Base-by-base conservation (phyloP, 164 flowering plant genomes). In the Nelumbo lutea region DNA sequence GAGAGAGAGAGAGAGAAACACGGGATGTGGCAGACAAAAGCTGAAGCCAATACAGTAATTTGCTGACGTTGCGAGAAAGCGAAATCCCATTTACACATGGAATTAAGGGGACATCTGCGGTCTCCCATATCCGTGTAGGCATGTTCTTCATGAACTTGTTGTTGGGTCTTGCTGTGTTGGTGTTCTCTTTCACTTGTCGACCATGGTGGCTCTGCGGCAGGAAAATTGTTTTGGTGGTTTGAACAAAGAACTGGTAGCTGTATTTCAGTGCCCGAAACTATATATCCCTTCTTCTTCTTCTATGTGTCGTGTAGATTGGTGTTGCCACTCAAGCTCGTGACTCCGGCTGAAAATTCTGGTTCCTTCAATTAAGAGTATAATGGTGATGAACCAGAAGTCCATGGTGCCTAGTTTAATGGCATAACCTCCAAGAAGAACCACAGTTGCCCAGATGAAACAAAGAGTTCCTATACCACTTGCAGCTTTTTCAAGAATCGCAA, bases 361-460 rank as follows among this genome's bases (percentile, higher is more conserved):
- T 38, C 97, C 93, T 61, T 95, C 99, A 51, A 90, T 85, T 56
- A 95, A 59, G 46, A 92, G 73, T 48, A 90, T 90, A 14, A 81
- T 70, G 53, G 94, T 88, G 59, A 92, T 81, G 74, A 89, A 81
- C 99, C 97, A 92, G 79, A 95, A 95, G 67, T 95, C 99, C 1
- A 85, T 86, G 62, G 73, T 84, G 7, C 80, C 90, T 3, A 95
- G 72, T 27, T 89, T 86, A 27, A 89, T 86, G 40, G 99, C 97
- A 15, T 90, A 92, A 0, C 99, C 97, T 5, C 98, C 97, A 0
- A 95, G 90, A 64, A 95, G 90, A 73, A 95, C 98, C 51, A 92
- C 98, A 0, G 98, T 95, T 43, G 97, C 97, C 97, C 99, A 95
- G 70, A 95, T 87, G 78, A 95, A 95, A 0, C 99, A 97, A 0